phyloP scores from a whole-genome alignment of 495 filamentous ascomycete species.

The Podospora didyma region DNA sequence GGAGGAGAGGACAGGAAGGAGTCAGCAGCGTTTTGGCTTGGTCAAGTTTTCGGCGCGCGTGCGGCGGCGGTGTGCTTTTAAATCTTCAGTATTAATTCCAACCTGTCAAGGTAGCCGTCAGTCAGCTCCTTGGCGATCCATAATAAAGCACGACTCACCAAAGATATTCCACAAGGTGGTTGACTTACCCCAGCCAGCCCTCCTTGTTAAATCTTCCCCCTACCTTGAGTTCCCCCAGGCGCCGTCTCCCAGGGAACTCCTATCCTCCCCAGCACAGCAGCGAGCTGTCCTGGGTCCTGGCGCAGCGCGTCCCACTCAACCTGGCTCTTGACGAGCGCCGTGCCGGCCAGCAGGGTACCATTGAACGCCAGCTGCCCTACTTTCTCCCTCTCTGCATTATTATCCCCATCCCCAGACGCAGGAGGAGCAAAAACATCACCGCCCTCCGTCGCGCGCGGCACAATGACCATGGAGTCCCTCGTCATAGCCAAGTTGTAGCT shows the following conservation, averaged over 20 bases:
- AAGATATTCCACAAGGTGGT: too few species aligned
- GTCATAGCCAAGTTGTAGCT: conserved; percentile 83
- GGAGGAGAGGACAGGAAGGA: too few species aligned
- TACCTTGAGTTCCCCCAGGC: background rate
- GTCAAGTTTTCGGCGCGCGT: too few species aligned
- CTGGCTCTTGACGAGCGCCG: conserved; percentile 72
- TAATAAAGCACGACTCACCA: too few species aligned
- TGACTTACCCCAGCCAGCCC: too few species aligned
- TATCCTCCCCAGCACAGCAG: conserved; percentile 54
- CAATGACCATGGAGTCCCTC: conserved; percentile 60
- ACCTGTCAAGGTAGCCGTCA: too few species aligned
- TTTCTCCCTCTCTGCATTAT: conserved; percentile 17
- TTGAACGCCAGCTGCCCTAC: conserved; percentile 64
- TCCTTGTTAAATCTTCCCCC: too few species aligned
- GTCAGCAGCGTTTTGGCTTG: too few species aligned
- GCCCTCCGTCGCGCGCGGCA: conserved; percentile 55
- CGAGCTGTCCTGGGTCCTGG: conserved; percentile 45
- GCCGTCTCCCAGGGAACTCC: conserved; percentile 44
- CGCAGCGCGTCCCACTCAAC: conserved; percentile 64
- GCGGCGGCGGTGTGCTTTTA: too few species aligned
- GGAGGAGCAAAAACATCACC: conserved; percentile 16
- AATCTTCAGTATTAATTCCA: too few species aligned
- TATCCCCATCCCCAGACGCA: background rate
- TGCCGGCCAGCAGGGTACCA: conserved; percentile 76
- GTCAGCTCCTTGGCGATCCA: too few species aligned